Percentiles rank a stretch among this genome's conserved stretches.
Conservation (phyloP, 495 filamentous ascomycete species). For the Poronia punctata region DNA sequence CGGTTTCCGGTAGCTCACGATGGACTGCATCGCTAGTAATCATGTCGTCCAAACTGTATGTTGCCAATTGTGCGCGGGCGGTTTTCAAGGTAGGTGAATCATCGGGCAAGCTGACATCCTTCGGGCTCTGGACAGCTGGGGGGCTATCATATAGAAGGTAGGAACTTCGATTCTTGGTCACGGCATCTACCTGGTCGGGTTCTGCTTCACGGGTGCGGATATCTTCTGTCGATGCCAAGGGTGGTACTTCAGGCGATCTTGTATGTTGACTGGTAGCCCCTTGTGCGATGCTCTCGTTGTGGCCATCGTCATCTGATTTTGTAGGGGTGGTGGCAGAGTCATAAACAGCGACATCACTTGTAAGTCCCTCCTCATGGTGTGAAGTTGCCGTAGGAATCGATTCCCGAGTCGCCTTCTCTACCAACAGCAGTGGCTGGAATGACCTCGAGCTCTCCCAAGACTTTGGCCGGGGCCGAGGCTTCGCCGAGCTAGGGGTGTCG, state of each 20-base stretch:
- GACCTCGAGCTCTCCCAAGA: slow-evolving; percentile 45
- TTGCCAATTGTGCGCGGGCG: too few species aligned
- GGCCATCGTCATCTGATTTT: background rate
- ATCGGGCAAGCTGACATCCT: slow-evolving; percentile 13
- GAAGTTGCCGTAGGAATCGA: slow-evolving; percentile 9
- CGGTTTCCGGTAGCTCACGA: slow-evolving; percentile 9
- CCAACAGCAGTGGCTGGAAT: slow-evolving; percentile 45
- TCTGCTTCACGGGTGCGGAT: slow-evolving; percentile 6
- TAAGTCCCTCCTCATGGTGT: slow-evolving; percentile 12
- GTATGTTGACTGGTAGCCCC: background rate
- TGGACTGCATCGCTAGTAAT: background rate
- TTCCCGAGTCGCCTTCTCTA: slow-evolving; percentile 27
- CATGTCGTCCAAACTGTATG: too few species aligned
- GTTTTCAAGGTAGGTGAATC: slow-evolving; percentile 6
- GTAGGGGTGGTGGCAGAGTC: slow-evolving; percentile 5
- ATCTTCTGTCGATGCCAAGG: slow-evolving; percentile 6
- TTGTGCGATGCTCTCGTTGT: background rate
- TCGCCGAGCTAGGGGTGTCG: slow-evolving; percentile 23
- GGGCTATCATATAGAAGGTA: slow-evolving; percentile 27
- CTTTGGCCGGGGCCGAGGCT: slow-evolving; percentile 34
- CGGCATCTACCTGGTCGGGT: slow-evolving; percentile 17
- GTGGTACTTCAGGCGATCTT: slow-evolving; percentile 7
- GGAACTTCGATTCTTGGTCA: slow-evolving; percentile 23
- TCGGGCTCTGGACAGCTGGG: slow-evolving; percentile 15
- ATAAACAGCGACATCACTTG: slow-evolving; percentile 4